A percentile compares a stretch with the other conserved stretches of the same genome.
Conservation (phyloP, 2,329 filamentous ascomycete species). For the Botryosphaeria dothidea region DNA sequence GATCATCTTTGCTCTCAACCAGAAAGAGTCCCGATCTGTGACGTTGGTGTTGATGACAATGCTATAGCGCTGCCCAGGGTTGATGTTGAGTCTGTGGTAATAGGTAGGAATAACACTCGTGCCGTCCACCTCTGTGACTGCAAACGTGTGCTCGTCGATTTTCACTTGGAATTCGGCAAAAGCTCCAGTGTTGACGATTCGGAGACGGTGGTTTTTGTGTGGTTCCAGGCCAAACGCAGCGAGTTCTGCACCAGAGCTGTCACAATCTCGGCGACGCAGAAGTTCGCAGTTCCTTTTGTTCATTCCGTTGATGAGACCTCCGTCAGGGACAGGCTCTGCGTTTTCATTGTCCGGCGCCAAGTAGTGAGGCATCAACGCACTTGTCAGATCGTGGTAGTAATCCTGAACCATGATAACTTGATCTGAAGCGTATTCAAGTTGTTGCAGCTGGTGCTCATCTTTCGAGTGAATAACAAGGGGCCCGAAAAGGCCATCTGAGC, state of each 20-base stretch:
- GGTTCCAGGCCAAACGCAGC: conserved; percentile 39
- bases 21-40: conserved; percentile 34
- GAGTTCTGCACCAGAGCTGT: conserved; percentile 30
- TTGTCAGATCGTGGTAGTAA: conserved; percentile 63
- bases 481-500: conserved; percentile 68
- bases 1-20: conserved; percentile 60
- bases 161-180: conserved; percentile 60
- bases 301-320: conserved; percentile 45
- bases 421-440: conserved; percentile 51
- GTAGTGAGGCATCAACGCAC: conserved; percentile 54
- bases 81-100: conserved; percentile 61
- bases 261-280: conserved; percentile 38
- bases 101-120: conserved; percentile 59
- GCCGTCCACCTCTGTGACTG: conserved; percentile 67
- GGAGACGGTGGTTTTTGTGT: conserved; percentile 67
- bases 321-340: conserved; percentile 58
- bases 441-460: conserved; percentile 46
- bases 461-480: conserved; percentile 61
- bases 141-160: conserved; percentile 64
- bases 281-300: conserved; percentile 39
- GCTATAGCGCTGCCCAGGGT: conserved; percentile 71
- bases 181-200: conserved; percentile 71
- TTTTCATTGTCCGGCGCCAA: conserved; percentile 51
- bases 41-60: conserved; percentile 58
- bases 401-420: conserved; percentile 66